Conservation (phyloP, 805 yeast genomes). For the Schizosaccharomyces japonicus region DNA sequence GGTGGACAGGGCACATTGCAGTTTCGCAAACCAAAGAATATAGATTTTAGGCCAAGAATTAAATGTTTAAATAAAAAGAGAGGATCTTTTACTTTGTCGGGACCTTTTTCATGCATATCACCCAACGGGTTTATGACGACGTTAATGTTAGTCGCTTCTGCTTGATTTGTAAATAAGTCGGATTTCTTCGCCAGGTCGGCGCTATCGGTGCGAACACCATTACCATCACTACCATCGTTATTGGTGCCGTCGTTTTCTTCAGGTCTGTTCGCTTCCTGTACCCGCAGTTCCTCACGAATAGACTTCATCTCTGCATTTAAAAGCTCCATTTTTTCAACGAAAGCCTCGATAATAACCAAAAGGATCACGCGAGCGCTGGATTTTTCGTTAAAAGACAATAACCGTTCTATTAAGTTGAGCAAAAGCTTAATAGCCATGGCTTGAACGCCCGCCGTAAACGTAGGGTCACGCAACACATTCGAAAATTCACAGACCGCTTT, state of each 20-base stretch:
- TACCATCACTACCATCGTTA: slow-evolving; percentile 5
- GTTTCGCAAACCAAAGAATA: slow-evolving; percentile 65
- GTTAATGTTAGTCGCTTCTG: slow-evolving; percentile 15
- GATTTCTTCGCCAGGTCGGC: too few relatives aligned
- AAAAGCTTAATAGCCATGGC: slow-evolving; percentile 86
- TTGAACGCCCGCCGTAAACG: slow-evolving; percentile 73
- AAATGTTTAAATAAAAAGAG: slow-evolving; percentile 67
- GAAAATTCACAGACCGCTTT: slow-evolving; percentile 68
- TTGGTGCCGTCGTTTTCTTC: slow-evolving; percentile 6
- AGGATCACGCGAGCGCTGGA: slow-evolving; percentile 34
- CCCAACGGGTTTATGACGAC: slow-evolving; percentile 14
- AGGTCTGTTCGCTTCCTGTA: too few relatives aligned
- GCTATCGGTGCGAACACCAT: too few relatives aligned
- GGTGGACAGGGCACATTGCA: slow-evolving; percentile 59
- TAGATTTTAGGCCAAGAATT: slow-evolving; percentile 72
- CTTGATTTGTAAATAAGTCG: too few relatives aligned
- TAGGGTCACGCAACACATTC: slow-evolving; percentile 50
- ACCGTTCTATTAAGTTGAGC: slow-evolving; percentile 68
- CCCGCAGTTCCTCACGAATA: slow-evolving; percentile 6
- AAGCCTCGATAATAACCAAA: slow-evolving; percentile 68
- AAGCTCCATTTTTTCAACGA: slow-evolving; percentile 55
- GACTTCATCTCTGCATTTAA: slow-evolving; percentile 43
- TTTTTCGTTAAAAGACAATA: slow-evolving; percentile 38
- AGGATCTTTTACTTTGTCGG: slow-evolving; percentile 36
- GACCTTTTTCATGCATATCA: neutral